phyloP scores from a whole-genome alignment of 108 stramenopile species.

The Cylindrotheca closterium region DNA sequence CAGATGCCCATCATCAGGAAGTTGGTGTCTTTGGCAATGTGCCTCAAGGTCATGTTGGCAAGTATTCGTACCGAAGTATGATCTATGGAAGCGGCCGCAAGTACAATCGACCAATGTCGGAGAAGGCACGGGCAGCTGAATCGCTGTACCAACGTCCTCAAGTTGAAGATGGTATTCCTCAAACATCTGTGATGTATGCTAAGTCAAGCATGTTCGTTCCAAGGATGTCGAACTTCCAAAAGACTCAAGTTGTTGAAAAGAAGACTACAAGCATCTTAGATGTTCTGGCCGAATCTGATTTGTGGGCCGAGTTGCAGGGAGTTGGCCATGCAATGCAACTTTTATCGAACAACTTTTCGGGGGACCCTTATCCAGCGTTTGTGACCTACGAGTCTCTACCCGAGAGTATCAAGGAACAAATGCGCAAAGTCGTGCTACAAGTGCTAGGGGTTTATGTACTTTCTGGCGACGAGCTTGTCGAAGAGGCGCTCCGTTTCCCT shows the following conservation, averaged over 20 bases:
- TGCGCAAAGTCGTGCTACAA: conserved; percentile 60
- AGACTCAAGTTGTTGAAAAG: conserved; percentile 41
- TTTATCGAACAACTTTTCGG: conserved; percentile 16
- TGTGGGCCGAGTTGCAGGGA: conserved; percentile 62
- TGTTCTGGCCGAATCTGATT: conserved; percentile 51
- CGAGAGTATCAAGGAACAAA: conserved; percentile 23
- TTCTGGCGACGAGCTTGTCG: conserved; percentile 58
- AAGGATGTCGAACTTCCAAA: conserved; percentile 41
- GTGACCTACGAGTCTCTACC: conserved; percentile 21
- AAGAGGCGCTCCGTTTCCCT: conserved; percentile 51
- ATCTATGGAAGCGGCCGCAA: conserved; percentile 76
- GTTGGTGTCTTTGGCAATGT: conserved; percentile 28
- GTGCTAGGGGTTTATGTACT: conserved; percentile 43
- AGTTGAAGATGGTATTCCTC: conserved; percentile 49
- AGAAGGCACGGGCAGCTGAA: conserved; percentile 78
- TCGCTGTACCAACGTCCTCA: conserved; percentile 57
- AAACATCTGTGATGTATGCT: conserved; percentile 73
- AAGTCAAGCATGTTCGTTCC: conserved; percentile 71
- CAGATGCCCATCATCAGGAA: conserved; percentile 48
- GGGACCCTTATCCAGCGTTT: conserved; percentile 10
- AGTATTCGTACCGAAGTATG: conserved; percentile 78
- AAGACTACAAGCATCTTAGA: conserved; percentile 56
- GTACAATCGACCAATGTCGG: conserved; percentile 69
- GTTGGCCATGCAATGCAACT: conserved; percentile 14
- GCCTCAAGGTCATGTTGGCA: conserved; percentile 38